phyloP scores from a whole-genome alignment of 768 basidiomycete genomes.

The Leccinellum albellum region DNA sequence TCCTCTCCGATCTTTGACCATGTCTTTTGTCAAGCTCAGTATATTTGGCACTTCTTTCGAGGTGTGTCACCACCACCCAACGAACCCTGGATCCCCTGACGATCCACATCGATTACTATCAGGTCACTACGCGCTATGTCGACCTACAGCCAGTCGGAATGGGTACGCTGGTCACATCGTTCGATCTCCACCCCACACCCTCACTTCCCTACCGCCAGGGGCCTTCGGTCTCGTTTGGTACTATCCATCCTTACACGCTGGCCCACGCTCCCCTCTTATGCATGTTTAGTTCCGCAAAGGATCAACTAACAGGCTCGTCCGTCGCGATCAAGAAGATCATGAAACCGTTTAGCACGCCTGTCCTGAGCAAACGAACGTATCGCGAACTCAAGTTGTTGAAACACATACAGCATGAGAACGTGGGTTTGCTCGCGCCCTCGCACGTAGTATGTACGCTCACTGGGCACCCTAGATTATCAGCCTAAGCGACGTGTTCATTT shows the following conservation, averaged over 20 bases:
- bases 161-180: slow-evolving; percentile 55
- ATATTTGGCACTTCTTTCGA: slow-evolving; percentile 99
- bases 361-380: slow-evolving; percentile 96
- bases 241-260: slow-evolving; percentile 11
- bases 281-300: slow-evolving; percentile 75
- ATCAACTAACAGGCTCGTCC: slow-evolving; percentile 88
- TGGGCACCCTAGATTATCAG: slow-evolving; percentile 79
- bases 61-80: slow-evolving; percentile 42
- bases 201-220: slow-evolving; percentile 38
- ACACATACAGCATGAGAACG: slow-evolving; percentile 98
- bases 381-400: slow-evolving; percentile 97
- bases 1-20: slow-evolving; percentile 26
- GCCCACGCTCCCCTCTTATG: slow-evolving; percentile 8
- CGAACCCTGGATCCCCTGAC: slow-evolving; percentile 12
- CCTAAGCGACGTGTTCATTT: slow-evolving; percentile 98
- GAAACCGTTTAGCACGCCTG: slow-evolving; percentile 99
- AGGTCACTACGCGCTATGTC: slow-evolving; percentile 97
- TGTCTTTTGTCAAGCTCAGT: slow-evolving; percentile 97
- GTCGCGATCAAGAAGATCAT: slow-evolving; percentile 99
- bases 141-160: slow-evolving; percentile 99
- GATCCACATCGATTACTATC: slow-evolving; percentile 19
- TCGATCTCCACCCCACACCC: slow-evolving; percentile 6
- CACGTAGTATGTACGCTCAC: neutral
- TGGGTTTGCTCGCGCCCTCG: slow-evolving; percentile 34
- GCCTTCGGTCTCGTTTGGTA: slow-evolving; percentile 99